Conservation (phyloP, 1,139 yeast species). For the Lodderomyces parapsilosis region DNA sequence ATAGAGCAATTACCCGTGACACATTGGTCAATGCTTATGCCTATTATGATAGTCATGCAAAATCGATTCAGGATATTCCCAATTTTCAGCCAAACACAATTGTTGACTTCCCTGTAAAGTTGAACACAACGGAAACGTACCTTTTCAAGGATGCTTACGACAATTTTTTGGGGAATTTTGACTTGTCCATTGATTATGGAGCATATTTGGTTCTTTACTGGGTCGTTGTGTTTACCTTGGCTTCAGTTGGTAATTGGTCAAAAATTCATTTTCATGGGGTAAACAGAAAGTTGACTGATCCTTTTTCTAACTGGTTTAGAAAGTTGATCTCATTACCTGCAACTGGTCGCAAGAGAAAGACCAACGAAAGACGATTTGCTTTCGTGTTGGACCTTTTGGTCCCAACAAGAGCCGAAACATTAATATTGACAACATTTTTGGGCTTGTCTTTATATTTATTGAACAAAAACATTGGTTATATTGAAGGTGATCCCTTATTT, state of each 20-base stretch:
- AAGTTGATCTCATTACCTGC: conserved; percentile 29
- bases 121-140: conserved; percentile 21
- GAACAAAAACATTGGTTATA: conserved; percentile 20
- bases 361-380: conserved; percentile 25
- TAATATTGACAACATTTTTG: conserved; percentile 47
- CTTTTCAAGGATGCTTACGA: conserved; percentile 27
- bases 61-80: conserved; percentile 19
- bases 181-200: conserved; percentile 35
- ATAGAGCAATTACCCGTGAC: conserved; percentile 27
- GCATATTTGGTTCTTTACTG: conserved; percentile 30
- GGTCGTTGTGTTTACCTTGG: conserved; percentile 26
- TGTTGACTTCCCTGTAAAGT: conserved; percentile 25
- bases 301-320: conserved; percentile 26
- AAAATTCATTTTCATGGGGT: conserved; percentile 26
- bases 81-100: conserved; percentile 20
- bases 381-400: conserved; percentile 37
- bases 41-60: conserved; percentile 38
- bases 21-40: conserved; percentile 33
- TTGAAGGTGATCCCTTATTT: conserved; percentile 32
- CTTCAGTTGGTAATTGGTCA: conserved; percentile 33
- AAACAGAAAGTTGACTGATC: conserved; percentile 21
- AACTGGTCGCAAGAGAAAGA: conserved; percentile 23
- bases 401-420: conserved; percentile 66
- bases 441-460: conserved; percentile 42
- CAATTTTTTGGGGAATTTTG: conserved; percentile 41